A percentile compares a stretch with the other conserved stretches of the same genome.
phyloP scores from a whole-genome alignment of 176 grass and related monocot genomes.

The Pontederia crassipes region DNA sequence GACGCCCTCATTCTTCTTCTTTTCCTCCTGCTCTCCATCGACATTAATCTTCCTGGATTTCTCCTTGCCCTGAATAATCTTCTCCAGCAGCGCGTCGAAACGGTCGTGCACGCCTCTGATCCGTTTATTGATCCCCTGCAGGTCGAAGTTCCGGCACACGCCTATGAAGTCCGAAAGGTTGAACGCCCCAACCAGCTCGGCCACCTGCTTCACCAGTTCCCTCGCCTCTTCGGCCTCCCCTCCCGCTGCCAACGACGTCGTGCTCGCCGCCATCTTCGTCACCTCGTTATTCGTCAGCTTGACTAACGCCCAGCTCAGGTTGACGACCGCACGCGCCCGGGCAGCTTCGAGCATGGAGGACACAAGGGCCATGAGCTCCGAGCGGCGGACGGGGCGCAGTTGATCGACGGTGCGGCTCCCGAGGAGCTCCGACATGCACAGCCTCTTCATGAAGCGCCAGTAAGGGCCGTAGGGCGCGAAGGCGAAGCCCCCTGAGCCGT shows the following conservation, averaged over 20 bases:
- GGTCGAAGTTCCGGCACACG: constrained; percentile 35
- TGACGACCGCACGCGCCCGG: neutral
- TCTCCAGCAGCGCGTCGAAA: constrained; percentile 58
- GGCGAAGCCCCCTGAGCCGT: constrained; percentile 37
- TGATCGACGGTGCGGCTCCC: constrained; percentile 54
- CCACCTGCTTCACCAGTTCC: constrained; percentile 41
- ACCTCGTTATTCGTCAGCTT: constrained; percentile 5
- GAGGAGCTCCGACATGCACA: constrained; percentile 64
- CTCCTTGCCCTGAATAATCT: constrained; percentile 35
- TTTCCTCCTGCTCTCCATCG: neutral
- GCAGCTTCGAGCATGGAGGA: neutral
- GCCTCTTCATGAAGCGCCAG: constrained; percentile 75
- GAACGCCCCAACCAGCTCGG: constrained; percentile 47
- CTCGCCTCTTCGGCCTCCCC: constrained; percentile 31
- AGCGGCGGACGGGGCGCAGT: constrained; percentile 37
- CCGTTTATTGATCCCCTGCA: constrained; percentile 53
- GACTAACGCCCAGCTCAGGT: constrained; percentile 45
- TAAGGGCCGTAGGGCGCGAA: constrained; percentile 58
- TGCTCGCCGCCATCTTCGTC: constrained; percentile 30
- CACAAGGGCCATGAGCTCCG: constrained; percentile 23
- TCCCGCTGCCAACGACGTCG: constrained; percentile 31
- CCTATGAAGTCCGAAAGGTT: constrained; percentile 56
- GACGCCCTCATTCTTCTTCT: neutral
- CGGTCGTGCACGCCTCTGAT: constrained; percentile 31
- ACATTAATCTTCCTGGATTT: neutral